phyloP scores from a whole-genome alignment of 2,329 filamentous ascomycete genomes.

The Penicillium sp. region DNA sequence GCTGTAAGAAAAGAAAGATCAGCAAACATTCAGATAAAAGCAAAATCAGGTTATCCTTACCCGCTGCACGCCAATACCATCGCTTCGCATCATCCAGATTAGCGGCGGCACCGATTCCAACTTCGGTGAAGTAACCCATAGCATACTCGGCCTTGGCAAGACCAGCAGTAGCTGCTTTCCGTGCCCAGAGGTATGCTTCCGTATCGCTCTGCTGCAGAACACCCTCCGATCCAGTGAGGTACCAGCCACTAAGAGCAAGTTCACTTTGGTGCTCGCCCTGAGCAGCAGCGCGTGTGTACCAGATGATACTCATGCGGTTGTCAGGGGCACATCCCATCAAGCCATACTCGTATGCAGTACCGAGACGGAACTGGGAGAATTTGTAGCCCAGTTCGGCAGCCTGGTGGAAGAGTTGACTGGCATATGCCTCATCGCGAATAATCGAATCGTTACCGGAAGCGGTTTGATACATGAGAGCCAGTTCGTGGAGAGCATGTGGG shows the following conservation, averaged over 20 bases:
- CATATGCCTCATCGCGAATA: conserved; percentile 77
- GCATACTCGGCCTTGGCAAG: conserved; percentile 94
- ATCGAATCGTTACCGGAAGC: conserved; percentile 66
- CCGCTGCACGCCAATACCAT: conserved; percentile 97
- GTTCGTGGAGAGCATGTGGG: conserved; percentile 90
- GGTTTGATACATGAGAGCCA: conserved; percentile 63
- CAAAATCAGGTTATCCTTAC: conserved; percentile 58
- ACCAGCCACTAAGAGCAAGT: conserved; percentile 84
- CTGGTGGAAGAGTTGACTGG: conserved; percentile 77
- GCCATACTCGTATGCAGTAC: conserved; percentile 87
- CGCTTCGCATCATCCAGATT: conserved; percentile 94
- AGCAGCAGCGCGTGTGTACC: conserved; percentile 88
- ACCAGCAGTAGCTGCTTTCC: conserved; percentile 85
- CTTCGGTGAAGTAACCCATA: conserved; percentile 96
- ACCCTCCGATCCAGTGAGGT: conserved; percentile 84
- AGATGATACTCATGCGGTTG: conserved; percentile 80
- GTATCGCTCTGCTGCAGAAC: conserved; percentile 90
- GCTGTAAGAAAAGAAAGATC: conserved; percentile 54
- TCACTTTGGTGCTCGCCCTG: conserved; percentile 95
- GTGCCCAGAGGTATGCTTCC: conserved; percentile 94
- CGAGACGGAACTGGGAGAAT: conserved; percentile 87
- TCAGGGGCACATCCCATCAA: conserved; percentile 80
- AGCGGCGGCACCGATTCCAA: conserved; percentile 82
- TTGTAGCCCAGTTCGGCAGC: conserved; percentile 91
- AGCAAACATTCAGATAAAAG: background rate